Conservation (phyloP, 805 yeast species). For the Ogataea nakhonphanomensis region DNA sequence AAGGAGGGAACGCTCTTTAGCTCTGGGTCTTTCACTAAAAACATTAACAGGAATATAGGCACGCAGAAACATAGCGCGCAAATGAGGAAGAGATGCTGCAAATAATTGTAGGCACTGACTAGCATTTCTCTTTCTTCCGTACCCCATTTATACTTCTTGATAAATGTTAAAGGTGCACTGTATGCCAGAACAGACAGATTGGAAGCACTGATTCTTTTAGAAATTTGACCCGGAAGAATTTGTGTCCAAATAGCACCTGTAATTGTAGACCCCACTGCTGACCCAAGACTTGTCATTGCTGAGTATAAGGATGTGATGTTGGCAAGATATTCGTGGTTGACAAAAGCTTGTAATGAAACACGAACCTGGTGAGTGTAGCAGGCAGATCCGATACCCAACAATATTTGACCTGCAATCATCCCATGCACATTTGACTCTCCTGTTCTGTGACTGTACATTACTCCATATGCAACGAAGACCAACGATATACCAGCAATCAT, state of each 20-base stretch:
- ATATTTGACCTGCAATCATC: slow-evolving; percentile 46
- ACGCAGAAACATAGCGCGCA: slow-evolving; percentile 1
- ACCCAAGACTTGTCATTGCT: slow-evolving; percentile 33
- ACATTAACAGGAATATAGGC: background rate
- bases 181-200: background rate
- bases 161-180: background rate
- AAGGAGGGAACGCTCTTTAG: background rate
- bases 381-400: slow-evolving; percentile 36
- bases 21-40: background rate
- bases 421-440: slow-evolving; percentile 40
- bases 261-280: slow-evolving; percentile 37
- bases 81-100: background rate
- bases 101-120: background rate
- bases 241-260: slow-evolving; percentile 45
- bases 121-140: background rate
- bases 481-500: slow-evolving; percentile 34
- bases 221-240: slow-evolving; percentile 37
- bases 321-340: slow-evolving; percentile 30
- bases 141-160: background rate
- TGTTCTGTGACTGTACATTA: slow-evolving; percentile 12
- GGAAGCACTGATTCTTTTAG: background rate
- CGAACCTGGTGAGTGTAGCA: slow-evolving; percentile 31
- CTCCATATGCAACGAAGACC: slow-evolving; percentile 29
- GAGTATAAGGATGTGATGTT: slow-evolving; percentile 31
- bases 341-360: slow-evolving; percentile 39